phyloP scores from a whole-genome alignment of 2,329 filamentous ascomycete genomes.

The Xylaria sp. region DNA sequence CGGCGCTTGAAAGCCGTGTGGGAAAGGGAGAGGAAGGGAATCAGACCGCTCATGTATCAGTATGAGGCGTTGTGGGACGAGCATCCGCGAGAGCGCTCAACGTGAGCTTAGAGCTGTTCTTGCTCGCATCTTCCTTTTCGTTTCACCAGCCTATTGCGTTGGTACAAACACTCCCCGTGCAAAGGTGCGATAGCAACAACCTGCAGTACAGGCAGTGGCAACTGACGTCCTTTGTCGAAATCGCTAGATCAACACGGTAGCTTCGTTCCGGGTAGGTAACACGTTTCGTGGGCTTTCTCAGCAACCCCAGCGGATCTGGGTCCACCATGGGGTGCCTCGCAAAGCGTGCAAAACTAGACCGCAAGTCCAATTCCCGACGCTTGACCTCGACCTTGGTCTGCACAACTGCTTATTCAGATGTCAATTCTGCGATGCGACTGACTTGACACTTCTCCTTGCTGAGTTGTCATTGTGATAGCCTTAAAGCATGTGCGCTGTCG shows the following conservation, averaged over 20 bases:
- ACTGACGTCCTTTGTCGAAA: constrained; percentile 1
- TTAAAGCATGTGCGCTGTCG: constrained; percentile 10
- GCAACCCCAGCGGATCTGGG: constrained; percentile 6
- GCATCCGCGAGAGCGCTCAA: constrained; percentile 1
- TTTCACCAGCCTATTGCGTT: constrained; percentile 5
- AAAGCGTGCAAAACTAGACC: constrained; percentile 15
- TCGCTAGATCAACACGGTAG: constrained; percentile 3
- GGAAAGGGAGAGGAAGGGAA: neutral
- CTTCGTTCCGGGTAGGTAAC: constrained; percentile 1
- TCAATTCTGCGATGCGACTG: constrained; percentile 7
- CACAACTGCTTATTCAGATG: constrained; percentile 11
- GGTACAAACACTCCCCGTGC: constrained; percentile 1
- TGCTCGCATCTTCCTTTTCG: constrained; percentile 3
- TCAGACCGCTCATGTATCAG: neutral
- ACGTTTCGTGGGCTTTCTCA: constrained; percentile 2
- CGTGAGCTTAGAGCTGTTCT: constrained; percentile 1
- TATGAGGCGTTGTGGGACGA: neutral
- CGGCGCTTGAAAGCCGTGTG: neutral
- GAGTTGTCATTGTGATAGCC: constrained; percentile 12
- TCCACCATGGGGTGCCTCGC: constrained; percentile 1
- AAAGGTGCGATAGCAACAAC: constrained; percentile 1
- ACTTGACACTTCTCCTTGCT: constrained; percentile 8
- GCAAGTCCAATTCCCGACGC: constrained; percentile 11
- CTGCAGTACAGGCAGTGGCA: neutral
- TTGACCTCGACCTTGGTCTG: constrained; percentile 4